Evolutionary conservation across 2,329 filamentous ascomycete genomes (phyloP), one percentile per base, ranked within the genome.

Genomic region (Penicillium polonicum): DNA sequence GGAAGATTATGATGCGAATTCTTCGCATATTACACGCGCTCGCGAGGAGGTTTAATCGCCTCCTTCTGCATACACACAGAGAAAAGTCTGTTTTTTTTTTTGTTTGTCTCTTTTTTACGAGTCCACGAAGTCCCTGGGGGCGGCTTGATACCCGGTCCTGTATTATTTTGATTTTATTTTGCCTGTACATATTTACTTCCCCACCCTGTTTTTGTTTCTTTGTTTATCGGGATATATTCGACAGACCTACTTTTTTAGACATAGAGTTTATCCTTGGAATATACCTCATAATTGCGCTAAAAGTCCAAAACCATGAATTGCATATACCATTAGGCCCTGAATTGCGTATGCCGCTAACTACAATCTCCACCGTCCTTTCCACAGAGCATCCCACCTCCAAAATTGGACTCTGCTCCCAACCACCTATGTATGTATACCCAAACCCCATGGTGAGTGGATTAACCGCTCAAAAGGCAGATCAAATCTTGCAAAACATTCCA

Each of bases 91-190:
- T 5, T 15, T 36, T n/a, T 29, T n/a, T 29, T 39, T 15, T 36
- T 9, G n/a, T 45, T 19, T 36, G 2, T 19, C 10, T 46, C 4
- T 46, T 23, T 35, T 41, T 50, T 31, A 63, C 43, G 64, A 62
- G 48, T 51, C 41, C 23, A 62, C 49, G 55, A 57, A 61, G 36
- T 59, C 49, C 49, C 19, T n/a, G 39, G 52, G 60, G 55, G 55
- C 57, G 57, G 53, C 57, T 57, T 58, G 57, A 66, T 64, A 62
- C 58, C 62, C 64, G 23, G 44, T 39, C 39, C 42, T 58, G 35
- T 38, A 48, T 55, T 50, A 55, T 17, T 29, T 15, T 46, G 8
- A 35, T 42, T 33, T 4, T 1, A 43, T 27, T 55, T 50, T 35
- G 4, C 25, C 41, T 64, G 57, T 59, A 65, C 38, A 63, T 65